phyloP scores from a whole-genome alignment of 805 yeast genomes.

The Limtongozyma cylindracea region DNA sequence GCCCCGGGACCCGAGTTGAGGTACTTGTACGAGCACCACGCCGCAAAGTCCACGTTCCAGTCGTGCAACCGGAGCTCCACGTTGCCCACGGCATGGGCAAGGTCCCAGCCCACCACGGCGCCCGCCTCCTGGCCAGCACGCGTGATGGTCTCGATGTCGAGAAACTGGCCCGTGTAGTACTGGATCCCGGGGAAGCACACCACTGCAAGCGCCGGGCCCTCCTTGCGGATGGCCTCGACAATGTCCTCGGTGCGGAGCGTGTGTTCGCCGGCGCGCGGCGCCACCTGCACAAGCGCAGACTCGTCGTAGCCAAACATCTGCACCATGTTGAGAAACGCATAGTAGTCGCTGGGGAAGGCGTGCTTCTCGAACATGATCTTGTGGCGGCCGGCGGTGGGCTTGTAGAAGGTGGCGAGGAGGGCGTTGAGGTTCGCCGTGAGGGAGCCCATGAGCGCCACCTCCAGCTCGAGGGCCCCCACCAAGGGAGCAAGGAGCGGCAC shows the following conservation, averaged over 20 bases:
- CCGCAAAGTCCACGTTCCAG: slow-evolving; percentile 86
- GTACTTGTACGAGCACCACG: slow-evolving; percentile 86
- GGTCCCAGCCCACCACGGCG: slow-evolving; percentile 72
- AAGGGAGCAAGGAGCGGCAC: slow-evolving; percentile 42
- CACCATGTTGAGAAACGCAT: slow-evolving; percentile 58
- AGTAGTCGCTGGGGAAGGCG: slow-evolving; percentile 84
- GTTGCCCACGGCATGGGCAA: slow-evolving; percentile 89
- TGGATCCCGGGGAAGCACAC: slow-evolving; percentile 76
- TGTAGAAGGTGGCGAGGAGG: slow-evolving; percentile 46
- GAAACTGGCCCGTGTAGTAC: slow-evolving; percentile 76
- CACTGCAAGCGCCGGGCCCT: slow-evolving; percentile 39
- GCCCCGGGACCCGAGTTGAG: slow-evolving; percentile 87
- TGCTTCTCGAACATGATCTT: slow-evolving; percentile 68
- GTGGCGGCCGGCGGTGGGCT: slow-evolving; percentile 27
- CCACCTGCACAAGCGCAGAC: slow-evolving; percentile 35
- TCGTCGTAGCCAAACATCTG: slow-evolving; percentile 23
- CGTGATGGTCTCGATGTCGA: slow-evolving; percentile 56
- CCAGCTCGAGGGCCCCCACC: slow-evolving; percentile 53
- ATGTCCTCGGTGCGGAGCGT: slow-evolving; percentile 39
- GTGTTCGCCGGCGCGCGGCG: slow-evolving; percentile 32
- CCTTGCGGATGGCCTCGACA: slow-evolving; percentile 21
- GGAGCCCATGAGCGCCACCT: slow-evolving; percentile 75
- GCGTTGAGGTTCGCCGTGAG: slow-evolving; percentile 66
- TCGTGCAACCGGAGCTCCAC: slow-evolving; percentile 55
- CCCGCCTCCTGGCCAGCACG: slow-evolving; percentile 21